Base-by-base conservation (phyloP, 1,284 basidiomycete genomes). In the Trichosporon coremiiforme region DNA sequence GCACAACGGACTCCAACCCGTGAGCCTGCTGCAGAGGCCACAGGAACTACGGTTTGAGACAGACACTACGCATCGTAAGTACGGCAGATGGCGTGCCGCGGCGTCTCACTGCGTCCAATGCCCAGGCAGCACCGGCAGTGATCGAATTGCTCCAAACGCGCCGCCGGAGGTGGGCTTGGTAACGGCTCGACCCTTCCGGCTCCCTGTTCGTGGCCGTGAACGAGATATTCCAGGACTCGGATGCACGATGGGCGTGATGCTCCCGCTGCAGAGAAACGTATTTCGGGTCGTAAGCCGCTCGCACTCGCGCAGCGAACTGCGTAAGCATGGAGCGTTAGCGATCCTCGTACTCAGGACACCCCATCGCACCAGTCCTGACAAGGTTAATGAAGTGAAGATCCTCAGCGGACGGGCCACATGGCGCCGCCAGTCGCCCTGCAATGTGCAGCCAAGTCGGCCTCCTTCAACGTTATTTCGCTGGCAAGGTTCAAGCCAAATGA, bases 71-170 rank as follows among this genome's bases (percentile, higher is more conserved):
- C n/a, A 53, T 17, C 41, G 50, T 25, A 53, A 20, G 50, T 25
- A 53, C 50, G 50, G 50, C 22, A 9, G 20, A 53, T 25, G 50
- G 50, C 50, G 50, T 53, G 50, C 50, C 50, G 22, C 20, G 50
- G 50, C 50, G 50, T 53, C 50, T 9, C 20, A 25, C 9, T 12
- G 50, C 50, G n/a, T 53, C 22, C 20, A 22, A 53, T 53, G 7
- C 41, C 41, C 41, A 45, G 41, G 20, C 50, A 10, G 22, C 50
- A 53, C 20, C 50, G 22, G 50, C 50, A 53, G 20, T 10, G 50
- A 25, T 53, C 50, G 50, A 53, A 53, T 25, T 53, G 50, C 50
- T 53, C 50, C 50, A 53, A 53, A 53, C 10, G 50, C 20, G 50
- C 50, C 50, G 50, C 50, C 22, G 50, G 50, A 53, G n/a, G 20